phyloP scores from a whole-genome alignment of 129 eudicot genomes.

The Calendula officinalis region DNA sequence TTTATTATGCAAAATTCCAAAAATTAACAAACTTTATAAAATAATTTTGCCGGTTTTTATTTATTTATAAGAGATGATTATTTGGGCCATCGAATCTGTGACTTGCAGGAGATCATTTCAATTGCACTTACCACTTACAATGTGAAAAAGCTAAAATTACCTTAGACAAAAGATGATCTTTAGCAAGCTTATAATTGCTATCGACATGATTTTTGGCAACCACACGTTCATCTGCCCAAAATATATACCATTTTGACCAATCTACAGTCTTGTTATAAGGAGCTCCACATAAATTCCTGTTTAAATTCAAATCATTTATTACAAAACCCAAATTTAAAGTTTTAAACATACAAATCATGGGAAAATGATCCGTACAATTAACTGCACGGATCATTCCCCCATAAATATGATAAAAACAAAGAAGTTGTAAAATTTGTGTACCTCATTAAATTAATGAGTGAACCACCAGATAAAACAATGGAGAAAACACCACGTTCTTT shows the following conservation, averaged over 20 bases:
- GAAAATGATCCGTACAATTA: slow-evolving; percentile 2
- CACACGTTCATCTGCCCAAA: slow-evolving; percentile 97
- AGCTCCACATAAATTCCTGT: slow-evolving; percentile 82
- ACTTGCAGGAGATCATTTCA: no score
- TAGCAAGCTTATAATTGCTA: slow-evolving; percentile 88
- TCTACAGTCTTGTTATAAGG: slow-evolving; percentile 87
- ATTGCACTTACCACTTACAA: not conserved
- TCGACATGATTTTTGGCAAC: slow-evolving; percentile 76
- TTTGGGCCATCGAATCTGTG: no score
- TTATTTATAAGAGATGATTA: no score
- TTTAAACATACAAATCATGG: not conserved
- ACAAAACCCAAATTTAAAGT: not conserved
- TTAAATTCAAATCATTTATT: slow-evolving; percentile 18
- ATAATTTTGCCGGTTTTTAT: not conserved
- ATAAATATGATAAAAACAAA: no score
- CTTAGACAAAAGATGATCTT: slow-evolving; percentile 78
- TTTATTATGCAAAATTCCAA: not conserved
- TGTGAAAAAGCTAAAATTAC: slow-evolving; percentile 33
- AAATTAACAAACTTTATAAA: slow-evolving; percentile 1
- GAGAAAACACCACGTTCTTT: slow-evolving; percentile 82
- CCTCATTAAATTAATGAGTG: slow-evolving; percentile 76
- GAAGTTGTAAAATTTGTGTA: slow-evolving; percentile 12
- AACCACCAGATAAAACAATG: slow-evolving; percentile 92
- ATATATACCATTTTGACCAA: slow-evolving; percentile 90
- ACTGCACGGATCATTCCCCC: no score